phyloP scores from a whole-genome alignment of 805 yeast species.

The Ogataea kodamae region DNA sequence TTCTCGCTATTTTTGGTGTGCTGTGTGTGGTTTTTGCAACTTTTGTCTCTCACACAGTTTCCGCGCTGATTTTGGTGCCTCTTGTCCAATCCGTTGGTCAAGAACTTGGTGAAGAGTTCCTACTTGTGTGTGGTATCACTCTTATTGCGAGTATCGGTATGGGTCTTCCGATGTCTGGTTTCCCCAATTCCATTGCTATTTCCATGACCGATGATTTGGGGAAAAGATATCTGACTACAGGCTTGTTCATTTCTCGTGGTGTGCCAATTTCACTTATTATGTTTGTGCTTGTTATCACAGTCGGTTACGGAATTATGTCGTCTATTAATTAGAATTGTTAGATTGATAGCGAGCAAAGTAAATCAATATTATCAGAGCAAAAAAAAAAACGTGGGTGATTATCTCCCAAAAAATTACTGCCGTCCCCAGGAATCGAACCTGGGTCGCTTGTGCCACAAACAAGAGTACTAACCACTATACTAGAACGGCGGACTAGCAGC shows the following conservation, averaged over 20 bases:
- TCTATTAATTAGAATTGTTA: slow-evolving; percentile 17
- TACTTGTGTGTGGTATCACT: slow-evolving; percentile 48
- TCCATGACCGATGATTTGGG: slow-evolving; percentile 54
- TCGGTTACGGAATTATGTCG: slow-evolving; percentile 49
- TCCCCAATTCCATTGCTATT: slow-evolving; percentile 56
- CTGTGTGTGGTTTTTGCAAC: slow-evolving; percentile 51
- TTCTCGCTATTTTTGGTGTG: slow-evolving; percentile 46
- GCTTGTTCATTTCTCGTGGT: slow-evolving; percentile 50
- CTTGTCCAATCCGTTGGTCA: slow-evolving; percentile 48
- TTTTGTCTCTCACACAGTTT: slow-evolving; percentile 53
- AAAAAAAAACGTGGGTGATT: no score
- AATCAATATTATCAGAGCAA: no score
- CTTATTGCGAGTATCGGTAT: slow-evolving; percentile 52
- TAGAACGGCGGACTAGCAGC: slow-evolving; percentile 25
- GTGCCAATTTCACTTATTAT: slow-evolving; percentile 47
- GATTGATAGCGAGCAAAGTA: no score
- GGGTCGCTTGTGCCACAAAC: slow-evolving; percentile 32
- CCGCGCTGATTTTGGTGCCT: slow-evolving; percentile 50
- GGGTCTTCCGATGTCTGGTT: slow-evolving; percentile 55
- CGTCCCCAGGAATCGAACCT: slow-evolving; percentile 28
- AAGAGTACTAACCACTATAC: slow-evolving; percentile 31
- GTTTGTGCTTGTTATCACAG: slow-evolving; percentile 41
- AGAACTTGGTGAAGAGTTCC: slow-evolving; percentile 42
- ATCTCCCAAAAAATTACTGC: slow-evolving; percentile 17
- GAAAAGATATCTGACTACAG: slow-evolving; percentile 45